Conservation (phyloP, 2,329 filamentous ascomycete genomes). For the Cylindrodendrum hubeiense region DNA sequence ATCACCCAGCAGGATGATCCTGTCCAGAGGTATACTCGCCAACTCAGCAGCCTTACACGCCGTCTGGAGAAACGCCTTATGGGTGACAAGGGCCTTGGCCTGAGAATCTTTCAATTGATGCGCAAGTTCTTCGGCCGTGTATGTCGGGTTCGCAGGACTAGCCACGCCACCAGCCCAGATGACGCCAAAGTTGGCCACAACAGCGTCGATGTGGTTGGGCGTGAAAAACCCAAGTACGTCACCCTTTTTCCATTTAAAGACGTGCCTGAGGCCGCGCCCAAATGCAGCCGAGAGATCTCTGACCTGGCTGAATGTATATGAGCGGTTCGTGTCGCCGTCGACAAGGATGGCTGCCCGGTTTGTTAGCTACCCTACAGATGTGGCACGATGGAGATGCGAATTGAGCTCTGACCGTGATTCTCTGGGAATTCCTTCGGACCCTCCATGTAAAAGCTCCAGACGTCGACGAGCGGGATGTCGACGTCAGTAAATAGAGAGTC, state of each 20-base stretch:
- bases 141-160: conserved; percentile 90
- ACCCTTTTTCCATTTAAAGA: conserved; percentile 83
- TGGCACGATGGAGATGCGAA: too few species aligned
- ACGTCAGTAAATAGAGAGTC: conserved; percentile 74
- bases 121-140: conserved; percentile 85
- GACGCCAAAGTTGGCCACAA: conserved; percentile 80
- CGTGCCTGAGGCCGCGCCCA: conserved; percentile 80
- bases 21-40: conserved; percentile 77
- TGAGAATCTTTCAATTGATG: conserved; percentile 86
- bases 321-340: conserved; percentile 76
- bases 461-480: conserved; percentile 78
- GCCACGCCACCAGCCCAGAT: conserved; percentile 86
- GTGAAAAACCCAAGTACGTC: conserved; percentile 87
- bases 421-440: conserved; percentile 76
- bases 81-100: conserved; percentile 82
- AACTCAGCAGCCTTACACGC: conserved; percentile 76
- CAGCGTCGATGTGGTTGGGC: conserved; percentile 88
- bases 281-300: conserved; percentile 78
- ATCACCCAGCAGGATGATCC: conserved; percentile 83
- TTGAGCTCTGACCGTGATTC: conserved; percentile 72
- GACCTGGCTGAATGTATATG: conserved; percentile 79
- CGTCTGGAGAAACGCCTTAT: conserved; percentile 72
- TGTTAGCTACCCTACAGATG: conserved; percentile 6
- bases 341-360: conserved; percentile 76
- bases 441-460: conserved; percentile 86